Percentiles rank a stretch among this genome's conserved stretches.
phyloP scores from a whole-genome alignment of 441 rosid species.

The Melastoma candidum region DNA sequence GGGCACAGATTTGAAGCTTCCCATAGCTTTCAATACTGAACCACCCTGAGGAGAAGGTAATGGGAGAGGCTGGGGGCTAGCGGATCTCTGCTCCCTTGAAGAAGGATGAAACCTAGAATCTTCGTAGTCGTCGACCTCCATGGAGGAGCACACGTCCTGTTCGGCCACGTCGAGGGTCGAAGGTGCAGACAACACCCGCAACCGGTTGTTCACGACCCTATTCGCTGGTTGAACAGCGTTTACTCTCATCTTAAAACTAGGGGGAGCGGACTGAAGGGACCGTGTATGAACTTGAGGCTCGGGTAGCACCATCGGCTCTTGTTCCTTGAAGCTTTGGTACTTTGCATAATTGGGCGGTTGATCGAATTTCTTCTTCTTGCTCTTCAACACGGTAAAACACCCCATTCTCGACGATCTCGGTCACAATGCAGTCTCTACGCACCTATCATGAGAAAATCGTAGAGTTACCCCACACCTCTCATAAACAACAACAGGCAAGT shows the following conservation, averaged over 20 bases:
- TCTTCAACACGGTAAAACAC: constrained; percentile 68
- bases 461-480: constrained; percentile 2
- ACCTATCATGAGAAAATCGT: constrained; percentile 19
- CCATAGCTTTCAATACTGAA: constrained; percentile 42
- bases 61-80: constrained; percentile 84
- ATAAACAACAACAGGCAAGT: not conserved
- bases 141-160: constrained; percentile 49
- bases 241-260: constrained; percentile 83
- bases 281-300: constrained; percentile 66
- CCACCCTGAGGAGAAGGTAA: constrained; percentile 65
- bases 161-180: constrained; percentile 81
- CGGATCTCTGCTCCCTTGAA: constrained; percentile 38
- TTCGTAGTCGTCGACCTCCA: constrained; percentile 58
- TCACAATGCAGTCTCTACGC: constrained; percentile 1
- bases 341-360: constrained; percentile 30
- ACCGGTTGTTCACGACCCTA: constrained; percentile 29
- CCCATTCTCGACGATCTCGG: constrained; percentile 35
- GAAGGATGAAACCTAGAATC: constrained; percentile 40
- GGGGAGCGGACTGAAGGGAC: constrained; percentile 78
- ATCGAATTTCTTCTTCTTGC: constrained; percentile 70
- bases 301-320: constrained; percentile 57
- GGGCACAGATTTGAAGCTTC: constrained; percentile 58
- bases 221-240: constrained; percentile 53
- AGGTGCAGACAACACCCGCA: constrained; percentile 80
- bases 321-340: constrained; percentile 42